Evolutionary conservation across 2,329 filamentous ascomycete species (phyloP).

Genomic region (Coniochaeta sp.): DNA sequence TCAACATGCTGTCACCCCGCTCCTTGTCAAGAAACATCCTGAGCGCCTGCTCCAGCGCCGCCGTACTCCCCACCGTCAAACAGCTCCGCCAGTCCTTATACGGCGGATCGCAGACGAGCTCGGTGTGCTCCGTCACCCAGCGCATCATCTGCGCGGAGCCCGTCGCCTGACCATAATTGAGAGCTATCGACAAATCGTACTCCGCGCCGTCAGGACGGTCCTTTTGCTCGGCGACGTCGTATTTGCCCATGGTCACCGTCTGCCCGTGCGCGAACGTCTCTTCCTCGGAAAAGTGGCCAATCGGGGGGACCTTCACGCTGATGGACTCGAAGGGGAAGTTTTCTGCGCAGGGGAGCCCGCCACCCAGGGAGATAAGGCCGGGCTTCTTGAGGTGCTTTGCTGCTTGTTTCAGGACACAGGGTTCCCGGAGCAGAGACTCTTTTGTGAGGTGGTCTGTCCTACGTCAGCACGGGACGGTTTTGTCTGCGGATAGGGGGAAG

Average conservation of each 20-base stretch:
- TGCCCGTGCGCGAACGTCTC: conserved; percentile 55
- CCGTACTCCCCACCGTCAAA: conserved; percentile 80
- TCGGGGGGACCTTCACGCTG: conserved; percentile 62
- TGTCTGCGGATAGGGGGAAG: neutral
- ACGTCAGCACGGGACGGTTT: conserved; percentile 3
- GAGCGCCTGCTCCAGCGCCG: conserved; percentile 72
- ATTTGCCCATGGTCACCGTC: conserved; percentile 65
- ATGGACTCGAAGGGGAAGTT: conserved; percentile 89
- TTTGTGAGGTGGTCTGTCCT: conserved; percentile 44
- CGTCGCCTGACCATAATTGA: conserved; percentile 88
- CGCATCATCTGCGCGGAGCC: conserved; percentile 83
- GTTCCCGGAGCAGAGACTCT: conserved; percentile 54
- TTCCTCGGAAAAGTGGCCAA: conserved; percentile 63
- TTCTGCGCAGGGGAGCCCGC: conserved; percentile 79
- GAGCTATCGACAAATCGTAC: conserved; percentile 74
- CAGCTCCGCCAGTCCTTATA: conserved; percentile 87
- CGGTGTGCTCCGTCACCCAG: conserved; percentile 91
- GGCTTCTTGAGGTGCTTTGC: conserved; percentile 73
- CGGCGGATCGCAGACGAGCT: conserved; percentile 78
- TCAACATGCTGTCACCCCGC: conserved; percentile 69
- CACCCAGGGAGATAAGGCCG: conserved; percentile 84
- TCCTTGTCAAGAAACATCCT: conserved; percentile 68
- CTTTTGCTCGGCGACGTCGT: conserved; percentile 57
- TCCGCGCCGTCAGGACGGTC: conserved; percentile 17
- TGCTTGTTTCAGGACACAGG: conserved; percentile 73